A percentile compares a stretch with the other conserved stretches of the same genome.
Conservation (phyloP, 768 basidiomycete species). For the Kwoniella sp. region DNA sequence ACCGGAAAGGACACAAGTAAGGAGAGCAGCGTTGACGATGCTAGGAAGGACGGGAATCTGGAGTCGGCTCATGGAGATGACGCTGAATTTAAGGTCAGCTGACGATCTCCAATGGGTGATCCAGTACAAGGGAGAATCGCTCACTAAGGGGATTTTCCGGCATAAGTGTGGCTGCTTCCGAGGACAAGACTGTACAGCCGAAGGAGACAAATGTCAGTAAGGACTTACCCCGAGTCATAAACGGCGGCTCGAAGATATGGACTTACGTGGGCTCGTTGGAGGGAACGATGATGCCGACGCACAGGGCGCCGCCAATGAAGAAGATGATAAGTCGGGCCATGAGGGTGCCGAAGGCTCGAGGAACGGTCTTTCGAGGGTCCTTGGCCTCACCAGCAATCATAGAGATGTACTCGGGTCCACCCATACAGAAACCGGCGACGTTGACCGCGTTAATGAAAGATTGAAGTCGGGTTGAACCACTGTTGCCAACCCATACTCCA, state of each 20-base stretch:
- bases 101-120: background rate
- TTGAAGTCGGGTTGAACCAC: conserved; percentile 12
- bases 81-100: conserved; percentile 5
- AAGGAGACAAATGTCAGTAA: background rate
- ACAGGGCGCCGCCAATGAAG: conserved; percentile 28
- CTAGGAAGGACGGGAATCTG: conserved; percentile 28
- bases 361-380: conserved; percentile 22
- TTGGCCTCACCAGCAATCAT: conserved; percentile 31
- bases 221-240: no score
- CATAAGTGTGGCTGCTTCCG: conserved; percentile 15
- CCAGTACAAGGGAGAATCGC: background rate
- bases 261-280: conserved; percentile 29
- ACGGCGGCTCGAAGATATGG: no score
- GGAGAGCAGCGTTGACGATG: conserved; percentile 28
- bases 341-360: conserved; percentile 18
- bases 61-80: conserved; percentile 27
- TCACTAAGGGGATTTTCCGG: conserved; percentile 29
- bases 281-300: conserved; percentile 30
- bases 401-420: conserved; percentile 31
- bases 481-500: conserved; percentile 19
- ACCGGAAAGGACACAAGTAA: conserved; percentile 17
- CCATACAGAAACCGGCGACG: conserved; percentile 25
- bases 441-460: conserved; percentile 25
- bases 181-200: background rate
- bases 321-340: conserved; percentile 24